Evolutionary conservation across 140 eudicot species (phyloP), one percentile per base, ranked within the genome.

Genomic region (Ambrosia hybrid): DNA sequence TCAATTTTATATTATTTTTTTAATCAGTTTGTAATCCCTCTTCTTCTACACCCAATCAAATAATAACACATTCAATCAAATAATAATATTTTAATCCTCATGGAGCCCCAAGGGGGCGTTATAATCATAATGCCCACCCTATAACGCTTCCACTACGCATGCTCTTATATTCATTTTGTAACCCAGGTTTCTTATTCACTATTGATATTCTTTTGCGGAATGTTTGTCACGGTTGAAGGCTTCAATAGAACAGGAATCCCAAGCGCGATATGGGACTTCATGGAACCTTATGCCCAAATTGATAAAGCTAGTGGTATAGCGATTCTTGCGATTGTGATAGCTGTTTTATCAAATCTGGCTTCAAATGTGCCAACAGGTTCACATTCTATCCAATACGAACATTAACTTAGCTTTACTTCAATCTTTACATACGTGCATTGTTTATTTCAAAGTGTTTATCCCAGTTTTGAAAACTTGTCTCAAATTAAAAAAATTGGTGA

Each of bases 351-450:
- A 17, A 92, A 92, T 74, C 49, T 92, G 57, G 98, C 91, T 72
- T 92, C 98, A 30, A 92, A 91, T 74, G 97, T 91, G 14, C 97
- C 97, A 68, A 91, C 97, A 60, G 94, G 97, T 91, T 57, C 56
- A 37, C 11, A 56, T 64, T 74, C n/a, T 56, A 63, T 65, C 37
- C 12, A 36, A 2, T 33, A 15, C 16, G 8, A 56, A 4, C 79
- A 57, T 75, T 8, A 41, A 41, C 48, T 30, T 30, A 30, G 34
- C 34, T 30, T 30, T 30, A 30, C 34, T 2, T 30, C 34, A 30
- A 30, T 30, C 34, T 30, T 30, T 30, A 30, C 34, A 30, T 30
- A 1, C 34, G 34, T 30, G 34, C 34, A 41, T 41, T 41, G 46
- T 8, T 41, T 41, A 41, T 41, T 43, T 7, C 9, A 43, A 43